phyloP scores from a whole-genome alignment of 2,329 filamentous ascomycete genomes.

The Reticulascus tulasneorum region DNA sequence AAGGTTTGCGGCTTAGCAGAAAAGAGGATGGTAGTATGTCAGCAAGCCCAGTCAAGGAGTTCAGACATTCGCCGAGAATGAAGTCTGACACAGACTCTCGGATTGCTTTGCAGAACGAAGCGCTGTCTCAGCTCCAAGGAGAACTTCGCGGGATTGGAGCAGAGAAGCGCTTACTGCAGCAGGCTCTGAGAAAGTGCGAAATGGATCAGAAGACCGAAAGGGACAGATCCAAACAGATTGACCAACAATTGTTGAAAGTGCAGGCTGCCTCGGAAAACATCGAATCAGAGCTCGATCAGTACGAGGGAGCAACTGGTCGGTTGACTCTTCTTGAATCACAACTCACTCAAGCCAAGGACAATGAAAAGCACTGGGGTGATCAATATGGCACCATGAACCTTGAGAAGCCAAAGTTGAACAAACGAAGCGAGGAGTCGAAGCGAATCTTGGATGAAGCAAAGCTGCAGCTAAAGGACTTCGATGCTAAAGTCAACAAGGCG shows the following conservation, averaged over 20 bases:
- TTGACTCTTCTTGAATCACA: constrained; percentile 55
- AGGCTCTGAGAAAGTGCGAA: constrained; percentile 44
- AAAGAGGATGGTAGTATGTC: constrained; percentile 3
- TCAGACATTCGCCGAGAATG: constrained; percentile 63
- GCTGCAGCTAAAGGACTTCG: constrained; percentile 25
- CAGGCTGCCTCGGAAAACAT: constrained; percentile 53
- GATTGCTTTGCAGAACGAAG: constrained; percentile 49
- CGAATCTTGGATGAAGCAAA: constrained; percentile 30
- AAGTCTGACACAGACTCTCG: constrained; percentile 70
- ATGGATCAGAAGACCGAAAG: constrained; percentile 41
- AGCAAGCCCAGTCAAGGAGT: constrained; percentile 43
- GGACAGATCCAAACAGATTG: constrained; percentile 34
- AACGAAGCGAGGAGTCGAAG: constrained; percentile 36
- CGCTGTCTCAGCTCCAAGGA: constrained; percentile 47
- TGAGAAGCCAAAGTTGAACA: constrained; percentile 45
- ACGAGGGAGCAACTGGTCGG: constrained; percentile 64
- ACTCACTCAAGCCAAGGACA: constrained; percentile 47
- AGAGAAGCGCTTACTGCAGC: constrained; percentile 42
- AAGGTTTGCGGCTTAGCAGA: constrained; percentile 9
- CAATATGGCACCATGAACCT: constrained; percentile 51
- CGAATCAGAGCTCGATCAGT: constrained; percentile 59
- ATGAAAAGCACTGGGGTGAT: constrained; percentile 44
- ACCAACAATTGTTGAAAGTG: constrained; percentile 52
- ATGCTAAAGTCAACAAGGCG: constrained; percentile 45
- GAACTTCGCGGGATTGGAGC: constrained; percentile 51